Evolutionary conservation across 345 rosid species (phyloP), one percentile per base, ranked within the genome.

Genomic region (Populus alba): DNA sequence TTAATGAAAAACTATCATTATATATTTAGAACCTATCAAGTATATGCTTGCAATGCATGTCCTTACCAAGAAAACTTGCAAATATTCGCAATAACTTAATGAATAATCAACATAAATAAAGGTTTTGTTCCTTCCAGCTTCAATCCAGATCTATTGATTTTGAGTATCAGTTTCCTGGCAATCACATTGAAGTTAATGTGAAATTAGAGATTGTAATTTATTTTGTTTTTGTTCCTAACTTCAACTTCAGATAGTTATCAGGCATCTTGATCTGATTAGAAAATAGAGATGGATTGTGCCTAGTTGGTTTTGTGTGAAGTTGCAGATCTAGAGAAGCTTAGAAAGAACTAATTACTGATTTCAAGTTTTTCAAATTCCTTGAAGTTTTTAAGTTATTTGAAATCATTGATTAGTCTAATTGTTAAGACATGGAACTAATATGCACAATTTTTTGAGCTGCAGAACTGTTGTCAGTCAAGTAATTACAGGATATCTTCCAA

Each of bases 401-500:
- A 47, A 47, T 47, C 51, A 47, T 47, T 41, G 43, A 43, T 45
- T 39, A 49, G 59, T 59, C 53, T 75, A 39, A 31, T 73, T 41
- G 22, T 55, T 31, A 57, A 47, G 18, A 70, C 27, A 37, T 69
- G 61, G 66, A 37, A 59, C 81, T 81, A 38, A 82, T 68, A 25
- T 68, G 39, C 55, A 35, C 66, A 59, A 51, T 74, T 67, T 76
- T 18, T 71, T 80, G 79, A 61, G 61, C 76, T 88, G 88, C 92
- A 95, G 99, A 86, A 73, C 89, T 57, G 79, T 91, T 37, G 83
- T 92, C 62, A 90, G 91, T 83, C 83, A 90, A 82, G 87, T 93
- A 82, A 86, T 95, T 78, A 93, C 97, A 4, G 98, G 98, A 87
- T 93, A 95, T 83, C 93, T 95, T 77, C 99, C 99, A 11, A 93